Conservation (phyloP, 176 grass and related monocot genomes). For the Chrysopogon serrulatus region DNA sequence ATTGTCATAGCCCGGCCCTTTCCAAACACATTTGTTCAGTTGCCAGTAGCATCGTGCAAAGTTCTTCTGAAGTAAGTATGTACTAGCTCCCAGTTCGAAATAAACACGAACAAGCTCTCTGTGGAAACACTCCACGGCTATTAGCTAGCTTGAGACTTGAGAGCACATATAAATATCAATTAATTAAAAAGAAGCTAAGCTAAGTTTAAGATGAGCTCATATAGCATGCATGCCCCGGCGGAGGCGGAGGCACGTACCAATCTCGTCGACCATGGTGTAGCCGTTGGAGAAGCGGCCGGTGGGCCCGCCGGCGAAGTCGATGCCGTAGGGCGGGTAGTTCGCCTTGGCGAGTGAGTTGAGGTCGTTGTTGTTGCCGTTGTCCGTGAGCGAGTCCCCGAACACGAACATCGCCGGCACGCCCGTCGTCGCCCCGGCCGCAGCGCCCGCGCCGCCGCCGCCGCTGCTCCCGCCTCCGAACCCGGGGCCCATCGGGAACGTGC, state of each 20-base stretch:
- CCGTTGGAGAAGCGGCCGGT: slow-evolving; percentile 96
- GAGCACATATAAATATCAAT: not conserved
- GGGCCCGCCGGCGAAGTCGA: slow-evolving; percentile 80
- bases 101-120: not conserved
- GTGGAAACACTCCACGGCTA: not conserved
- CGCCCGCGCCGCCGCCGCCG: not conserved
- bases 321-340: slow-evolving; percentile 90
- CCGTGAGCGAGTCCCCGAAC: slow-evolving; percentile 94
- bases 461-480: slow-evolving; percentile 3
- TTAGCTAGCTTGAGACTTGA: not conserved
- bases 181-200: not conserved
- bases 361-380: slow-evolving; percentile 95
- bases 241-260: slow-evolving; percentile 5
- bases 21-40: not conserved
- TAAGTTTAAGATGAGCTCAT: not conserved
- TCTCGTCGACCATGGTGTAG: slow-evolving; percentile 85
- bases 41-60: not conserved
- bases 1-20: not conserved
- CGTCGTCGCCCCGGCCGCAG: not conserved
- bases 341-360: slow-evolving; percentile 78
- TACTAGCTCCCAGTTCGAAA: not conserved
- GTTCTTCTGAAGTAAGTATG: not conserved
- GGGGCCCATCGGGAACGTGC: slow-evolving; percentile 40
- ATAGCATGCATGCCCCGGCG: not conserved
- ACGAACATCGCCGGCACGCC: slow-evolving; percentile 85